A percentile compares a stretch with the other conserved stretches of the same genome.
These are phyloP conservation scores for Pichia sp. DNA, from an alignment of 1,139 yeast genomes.

Conservation along the genomic window DNA sequence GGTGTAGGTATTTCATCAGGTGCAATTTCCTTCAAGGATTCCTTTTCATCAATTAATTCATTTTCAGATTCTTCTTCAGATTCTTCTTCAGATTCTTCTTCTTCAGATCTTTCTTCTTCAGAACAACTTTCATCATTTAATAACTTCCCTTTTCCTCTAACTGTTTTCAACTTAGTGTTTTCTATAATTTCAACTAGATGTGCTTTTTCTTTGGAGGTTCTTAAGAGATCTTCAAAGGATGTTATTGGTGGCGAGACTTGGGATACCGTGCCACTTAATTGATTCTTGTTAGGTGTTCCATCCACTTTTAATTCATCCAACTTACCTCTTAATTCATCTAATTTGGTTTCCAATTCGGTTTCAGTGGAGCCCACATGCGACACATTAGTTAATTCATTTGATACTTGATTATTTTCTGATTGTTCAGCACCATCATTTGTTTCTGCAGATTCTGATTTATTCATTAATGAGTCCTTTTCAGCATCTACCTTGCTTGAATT, in stretches of 20 bases:
- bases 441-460: no score
- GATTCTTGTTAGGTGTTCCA: background rate
- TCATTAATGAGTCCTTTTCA: no score
- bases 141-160: background rate
- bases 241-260: background rate
- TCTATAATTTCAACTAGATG: background rate
- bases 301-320: background rate
- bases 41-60: constrained; percentile 1
- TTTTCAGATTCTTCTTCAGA: background rate
- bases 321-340: no score
- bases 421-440: no score
- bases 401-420: no score
- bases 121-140: background rate
- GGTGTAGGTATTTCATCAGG: background rate
- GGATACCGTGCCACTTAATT: no score
- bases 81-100: background rate
- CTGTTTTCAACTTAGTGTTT: background rate
- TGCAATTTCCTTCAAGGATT: background rate
- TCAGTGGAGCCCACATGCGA: no score
- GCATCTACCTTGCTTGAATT: no score
- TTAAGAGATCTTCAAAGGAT: background rate
- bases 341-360: no score
- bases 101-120: background rate
- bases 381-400: no score
- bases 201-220: background rate